Conservation (phyloP, 495 filamentous ascomycete species). For the Penicillium paxilli region DNA sequence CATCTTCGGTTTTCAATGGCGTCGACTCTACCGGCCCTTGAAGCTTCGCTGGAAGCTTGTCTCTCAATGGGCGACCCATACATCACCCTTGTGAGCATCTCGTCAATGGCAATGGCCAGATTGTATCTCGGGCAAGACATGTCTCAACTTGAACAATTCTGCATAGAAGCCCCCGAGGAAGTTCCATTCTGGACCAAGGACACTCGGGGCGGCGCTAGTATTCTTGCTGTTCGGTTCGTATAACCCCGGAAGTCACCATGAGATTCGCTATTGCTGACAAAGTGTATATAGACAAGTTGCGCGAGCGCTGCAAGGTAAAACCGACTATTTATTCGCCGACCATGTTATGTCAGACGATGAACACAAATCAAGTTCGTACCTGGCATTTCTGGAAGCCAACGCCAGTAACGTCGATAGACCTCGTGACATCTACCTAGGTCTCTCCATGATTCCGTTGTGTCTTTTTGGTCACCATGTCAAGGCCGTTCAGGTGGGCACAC, state of each 20-base stretch:
- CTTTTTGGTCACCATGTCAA: slow-evolving; percentile 73
- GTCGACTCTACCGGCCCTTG: slow-evolving; percentile 60
- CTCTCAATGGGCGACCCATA: slow-evolving; percentile 72
- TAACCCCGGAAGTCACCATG: neutral
- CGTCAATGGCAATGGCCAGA: slow-evolving; percentile 66
- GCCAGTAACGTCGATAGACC: slow-evolving; percentile 59
- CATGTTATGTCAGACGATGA: slow-evolving; percentile 70
- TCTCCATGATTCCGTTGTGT: slow-evolving; percentile 71
- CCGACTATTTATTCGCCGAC: slow-evolving; percentile 52
- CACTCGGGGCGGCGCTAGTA: slow-evolving; percentile 73
- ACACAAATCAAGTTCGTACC: slow-evolving; percentile 65
- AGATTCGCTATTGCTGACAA: slow-evolving; percentile 3
- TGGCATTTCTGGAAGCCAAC: slow-evolving; percentile 50
- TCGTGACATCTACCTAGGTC: slow-evolving; percentile 68
- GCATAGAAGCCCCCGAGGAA: slow-evolving; percentile 72
- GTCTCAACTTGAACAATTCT: slow-evolving; percentile 71
- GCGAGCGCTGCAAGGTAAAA: slow-evolving; percentile 84
- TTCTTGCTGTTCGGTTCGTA: slow-evolving; percentile 58
- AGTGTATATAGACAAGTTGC: slow-evolving; percentile 58
- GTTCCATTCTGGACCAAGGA: slow-evolving; percentile 72
- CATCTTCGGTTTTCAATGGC: slow-evolving; percentile 67
- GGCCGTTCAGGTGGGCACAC: slow-evolving; percentile 65
- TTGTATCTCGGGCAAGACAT: slow-evolving; percentile 76
- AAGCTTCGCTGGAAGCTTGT: slow-evolving; percentile 69
- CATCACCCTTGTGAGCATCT: slow-evolving; percentile 72